Base-by-base conservation (phyloP, 2,329 filamentous ascomycete genomes). In the Didymella keratinophila region DNA sequence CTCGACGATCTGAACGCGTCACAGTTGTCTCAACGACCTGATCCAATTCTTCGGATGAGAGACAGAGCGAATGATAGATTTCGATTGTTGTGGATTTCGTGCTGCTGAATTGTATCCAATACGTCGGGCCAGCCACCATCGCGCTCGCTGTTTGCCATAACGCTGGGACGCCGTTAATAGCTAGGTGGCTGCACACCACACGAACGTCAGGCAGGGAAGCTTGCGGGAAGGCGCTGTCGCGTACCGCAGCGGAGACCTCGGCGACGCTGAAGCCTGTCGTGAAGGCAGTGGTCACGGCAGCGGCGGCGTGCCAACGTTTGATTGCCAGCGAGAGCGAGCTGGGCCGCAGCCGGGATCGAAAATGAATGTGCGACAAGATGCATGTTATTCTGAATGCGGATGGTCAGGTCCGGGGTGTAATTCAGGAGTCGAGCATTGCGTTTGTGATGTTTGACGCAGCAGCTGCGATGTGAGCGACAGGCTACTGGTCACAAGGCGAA, bases 111-210 rank as follows among this genome's bases (percentile, higher is more conserved):
- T 21, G 42, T 46, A 39, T 46, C 43, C 34, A 27, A 20, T 25
- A 16, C 32, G 3, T 32, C 21, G 49, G 50, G 32, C 30, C 49
- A 45, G 50, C 32, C 41, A 62, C 62, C 58, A 63, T 66, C 48
- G 53, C 58, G 59, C 58, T 58, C 57, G 60, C 14, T 21, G 48
- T 43, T 55, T 49, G 55, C 62, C 58, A 54, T 60, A 55, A 61
- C 65, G 56, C 63, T 66, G 59, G 63, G 61, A 58, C 52, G 51
- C 62, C 63, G 66, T 70, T 69, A 43, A 46, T 42, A 62, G 47
- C 43, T 56, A 43, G 51, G 52, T 55, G 36, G 44, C 43, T 23
- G 36, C 27, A n/a, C 39, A 58, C n/a, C 20, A 32, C 21, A 49
- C 20, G 25, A 25, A 39, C 20, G 18, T 30, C 53, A 58, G 48